Evolutionary conservation across 805 yeast species (phyloP).

Genomic region (Starmerella scarabaei): DNA sequence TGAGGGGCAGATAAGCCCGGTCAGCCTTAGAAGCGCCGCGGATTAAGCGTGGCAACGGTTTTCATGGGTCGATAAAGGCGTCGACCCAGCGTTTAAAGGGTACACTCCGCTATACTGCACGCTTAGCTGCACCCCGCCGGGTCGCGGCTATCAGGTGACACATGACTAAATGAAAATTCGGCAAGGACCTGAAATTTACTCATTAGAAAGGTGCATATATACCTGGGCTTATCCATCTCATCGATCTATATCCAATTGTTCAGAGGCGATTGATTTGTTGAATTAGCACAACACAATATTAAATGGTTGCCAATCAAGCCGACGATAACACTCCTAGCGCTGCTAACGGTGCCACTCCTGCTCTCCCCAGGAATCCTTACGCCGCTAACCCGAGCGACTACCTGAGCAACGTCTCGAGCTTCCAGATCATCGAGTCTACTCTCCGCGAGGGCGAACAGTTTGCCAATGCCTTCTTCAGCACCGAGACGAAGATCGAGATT

Average conservation of each 20-base stretch:
- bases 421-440: constrained; percentile 89
- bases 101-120: too few species aligned
- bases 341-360: constrained; percentile 19
- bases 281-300: not conserved
- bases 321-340: constrained; percentile 12
- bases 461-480: constrained; percentile 89
- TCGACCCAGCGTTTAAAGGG: too few species aligned
- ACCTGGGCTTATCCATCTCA: too few species aligned
- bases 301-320: constrained; percentile 1
- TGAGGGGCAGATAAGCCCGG: too few species aligned
- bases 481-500: constrained; percentile 90
- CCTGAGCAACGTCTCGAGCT: constrained; percentile 74
- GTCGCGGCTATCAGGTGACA: too few species aligned
- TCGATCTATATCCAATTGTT: not conserved
- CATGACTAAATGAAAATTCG: not conserved
- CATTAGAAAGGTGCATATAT: too few species aligned
- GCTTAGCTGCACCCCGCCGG: too few species aligned
- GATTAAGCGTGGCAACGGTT: too few species aligned
- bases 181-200: not conserved
- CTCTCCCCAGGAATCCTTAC: constrained; percentile 51
- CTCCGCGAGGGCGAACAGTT: constrained; percentile 98
- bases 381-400: constrained; percentile 93
- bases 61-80: too few species aligned
- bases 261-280: not conserved
- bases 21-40: too few species aligned